phyloP scores from a whole-genome alignment of 2,329 filamentous ascomycete genomes.

The Chaetomium sp. region DNA sequence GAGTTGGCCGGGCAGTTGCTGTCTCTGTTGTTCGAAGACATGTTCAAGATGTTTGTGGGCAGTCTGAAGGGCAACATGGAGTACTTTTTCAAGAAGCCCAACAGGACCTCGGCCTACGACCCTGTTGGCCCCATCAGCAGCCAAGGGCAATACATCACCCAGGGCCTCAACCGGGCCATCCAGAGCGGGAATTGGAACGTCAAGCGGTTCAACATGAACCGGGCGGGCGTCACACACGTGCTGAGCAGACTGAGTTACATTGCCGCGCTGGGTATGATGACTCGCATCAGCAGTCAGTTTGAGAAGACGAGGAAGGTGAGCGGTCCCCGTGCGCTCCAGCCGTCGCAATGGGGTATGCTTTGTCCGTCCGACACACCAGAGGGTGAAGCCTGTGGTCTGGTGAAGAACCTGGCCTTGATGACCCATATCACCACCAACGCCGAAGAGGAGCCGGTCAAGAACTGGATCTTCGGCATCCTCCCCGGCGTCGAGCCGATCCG shows the following conservation, averaged over 20 bases:
- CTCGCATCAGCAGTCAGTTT: conserved; percentile 94
- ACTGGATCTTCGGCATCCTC: conserved; percentile 80
- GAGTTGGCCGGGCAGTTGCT: conserved; percentile 92
- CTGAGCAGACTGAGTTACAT: conserved; percentile 95
- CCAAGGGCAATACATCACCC: conserved; percentile 79
- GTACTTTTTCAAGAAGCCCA: conserved; percentile 90
- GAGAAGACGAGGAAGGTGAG: conserved; percentile 97
- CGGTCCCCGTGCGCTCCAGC: conserved; percentile 89
- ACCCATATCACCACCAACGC: conserved; percentile 98
- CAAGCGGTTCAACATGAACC: conserved; percentile 98
- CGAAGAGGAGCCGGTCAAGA: conserved; percentile 82
- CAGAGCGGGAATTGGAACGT: conserved; percentile 97
- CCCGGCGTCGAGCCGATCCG: conserved; percentile 74
- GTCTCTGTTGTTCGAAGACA: conserved; percentile 89
- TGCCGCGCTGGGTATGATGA: conserved; percentile 98
- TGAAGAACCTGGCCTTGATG: conserved; percentile 98
- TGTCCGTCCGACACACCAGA: conserved; percentile 96
- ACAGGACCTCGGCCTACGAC: conserved; percentile 81
- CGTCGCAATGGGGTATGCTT: conserved; percentile 97
- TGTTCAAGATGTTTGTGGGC: conserved; percentile 91
- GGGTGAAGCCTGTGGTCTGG: conserved; percentile 94
- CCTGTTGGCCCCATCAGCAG: conserved; percentile 77
- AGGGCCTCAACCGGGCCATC: conserved; percentile 91
- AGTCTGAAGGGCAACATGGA: conserved; percentile 91
- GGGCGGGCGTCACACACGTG: conserved; percentile 93